Percentiles rank a stretch among this genome's conserved stretches.
These are phyloP conservation scores for Umbilicaria muhlenbergii DNA, from an alignment of 495 filamentous ascomycete genomes.

Conservation along the genomic window DNA sequence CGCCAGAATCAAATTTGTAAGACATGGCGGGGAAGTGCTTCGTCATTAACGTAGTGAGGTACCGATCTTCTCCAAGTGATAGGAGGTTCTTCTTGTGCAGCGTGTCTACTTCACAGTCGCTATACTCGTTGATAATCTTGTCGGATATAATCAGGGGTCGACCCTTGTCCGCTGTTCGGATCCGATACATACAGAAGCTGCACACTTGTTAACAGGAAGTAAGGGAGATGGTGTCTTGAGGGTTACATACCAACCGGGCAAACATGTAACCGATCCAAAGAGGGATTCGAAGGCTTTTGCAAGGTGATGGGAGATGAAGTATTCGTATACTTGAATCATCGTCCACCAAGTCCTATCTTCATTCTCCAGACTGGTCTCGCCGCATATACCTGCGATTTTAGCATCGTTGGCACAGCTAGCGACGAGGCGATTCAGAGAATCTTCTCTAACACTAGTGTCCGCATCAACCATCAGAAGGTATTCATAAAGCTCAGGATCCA, in stretches of 20 bases:
- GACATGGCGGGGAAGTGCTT: constrained; percentile 93
- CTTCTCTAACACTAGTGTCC: constrained; percentile 87
- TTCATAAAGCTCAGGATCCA: constrained; percentile 94
- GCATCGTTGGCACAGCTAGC: constrained; percentile 87
- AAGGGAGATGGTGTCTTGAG: neutral
- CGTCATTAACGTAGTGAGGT: constrained; percentile 92
- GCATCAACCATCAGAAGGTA: constrained; percentile 96
- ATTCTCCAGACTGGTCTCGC: constrained; percentile 91
- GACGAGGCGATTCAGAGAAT: constrained; percentile 83
- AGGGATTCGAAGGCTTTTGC: constrained; percentile 91
- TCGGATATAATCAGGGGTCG: constrained; percentile 85
- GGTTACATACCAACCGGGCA: constrained; percentile 81
- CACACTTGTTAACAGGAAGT: neutral
- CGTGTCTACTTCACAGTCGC: constrained; percentile 76
- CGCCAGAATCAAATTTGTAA: constrained; percentile 89
- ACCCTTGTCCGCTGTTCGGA: constrained; percentile 82
- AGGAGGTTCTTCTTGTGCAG: constrained; percentile 97
- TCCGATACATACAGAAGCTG: constrained; percentile 98
- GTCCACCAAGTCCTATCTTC: constrained; percentile 94
- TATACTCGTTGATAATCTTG: constrained; percentile 73
- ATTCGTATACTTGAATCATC: constrained; percentile 99
- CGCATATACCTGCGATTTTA: constrained; percentile 94
- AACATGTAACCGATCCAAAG: constrained; percentile 90
- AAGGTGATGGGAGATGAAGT: constrained; percentile 91
- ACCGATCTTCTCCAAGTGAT: constrained; percentile 92